Conservation (phyloP, 1,284 basidiomycete species). For the Cutaneotrichosporon sp. region DNA sequence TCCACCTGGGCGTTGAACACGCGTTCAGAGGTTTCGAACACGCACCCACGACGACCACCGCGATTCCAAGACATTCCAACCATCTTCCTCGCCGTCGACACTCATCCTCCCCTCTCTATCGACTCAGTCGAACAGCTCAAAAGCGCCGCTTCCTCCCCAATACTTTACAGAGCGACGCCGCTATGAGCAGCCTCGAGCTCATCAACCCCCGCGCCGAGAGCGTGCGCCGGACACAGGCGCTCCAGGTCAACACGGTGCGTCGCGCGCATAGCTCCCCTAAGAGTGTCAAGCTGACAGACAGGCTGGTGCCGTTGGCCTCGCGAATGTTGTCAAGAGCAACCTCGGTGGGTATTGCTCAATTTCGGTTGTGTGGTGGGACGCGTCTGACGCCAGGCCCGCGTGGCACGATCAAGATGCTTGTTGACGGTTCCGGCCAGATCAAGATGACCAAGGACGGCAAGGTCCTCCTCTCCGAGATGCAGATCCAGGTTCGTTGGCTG, state of each 20-base stretch:
- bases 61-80: conserved; percentile 21
- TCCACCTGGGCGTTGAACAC: conserved; percentile 11
- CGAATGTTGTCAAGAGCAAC: conserved; percentile 96
- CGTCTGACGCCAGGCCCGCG: conserved; percentile 67
- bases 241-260: conserved; percentile 71
- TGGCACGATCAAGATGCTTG: conserved; percentile 98
- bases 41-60: neutral
- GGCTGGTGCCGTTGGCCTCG: conserved; percentile 90
- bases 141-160: neutral
- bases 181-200: conserved; percentile 68
- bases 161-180: neutral
- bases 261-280: neutral
- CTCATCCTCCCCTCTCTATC: neutral
- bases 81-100: neutral
- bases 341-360: conserved; percentile 65
- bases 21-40: conserved; percentile 10
- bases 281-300: conserved; percentile 15
- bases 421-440: conserved; percentile 98
- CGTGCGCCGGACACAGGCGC: conserved; percentile 84
- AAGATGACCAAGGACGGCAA: conserved; percentile 99
- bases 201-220: conserved; percentile 97
- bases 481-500: conserved; percentile 69
- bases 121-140: neutral
- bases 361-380: conserved; percentile 5
- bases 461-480: conserved; percentile 98